Base-by-base conservation (phyloP, 23 red algal genomes). In the Cyanidioschyzon merolae region DNA sequence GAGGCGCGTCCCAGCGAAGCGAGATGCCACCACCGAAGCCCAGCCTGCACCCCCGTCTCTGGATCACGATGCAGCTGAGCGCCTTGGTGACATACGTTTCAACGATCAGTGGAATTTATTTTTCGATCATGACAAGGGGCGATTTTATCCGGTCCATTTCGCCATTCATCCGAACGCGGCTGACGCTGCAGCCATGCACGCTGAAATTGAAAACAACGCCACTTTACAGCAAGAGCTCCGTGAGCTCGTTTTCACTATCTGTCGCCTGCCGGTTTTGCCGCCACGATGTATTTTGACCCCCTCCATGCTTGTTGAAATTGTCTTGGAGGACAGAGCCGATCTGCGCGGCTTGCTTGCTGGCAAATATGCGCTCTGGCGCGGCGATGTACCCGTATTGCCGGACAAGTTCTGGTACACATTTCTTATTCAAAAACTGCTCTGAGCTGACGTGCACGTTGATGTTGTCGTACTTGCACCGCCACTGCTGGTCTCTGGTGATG, bases 181-280 rank as follows among this genome's bases (percentile, higher is more conserved):
- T 27, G 63, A 71, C 29, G n/a, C 12, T 7, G 29, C 21, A 15
- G 32, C 3, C 12, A 3, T 71, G n/a, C n/a, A 32, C 2, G 21
- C 7, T 27, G 3, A 27, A 25, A 27, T 71, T 7, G 21, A 25
- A 27, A 71, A 3, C 63, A 27, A 71, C 32, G 63, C 7, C 7
- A 7, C 2, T 17, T 27, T 71, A 7, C 63, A 71, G 63, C n/a
- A 35, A 25, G 63, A 71, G n/a, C 30, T 71, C 12, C 63, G 63
- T 35, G n/a, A 35, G 29, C 21, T 71, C 7, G 32, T 71, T 35
- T 7, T 71, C 63, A 71, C n/a, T 3, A 35, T 32, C 2, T 71
- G 63, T 35, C 63, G 63, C 32, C 63, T 71, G 29, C 63, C 63
- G 63, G 63, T 71, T 7, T 7, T 71, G 30, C 63, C 63, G 63